phyloP scores from a whole-genome alignment of 2,329 filamentous ascomycete genomes.

The Stagonosporopsis rhizophila region DNA sequence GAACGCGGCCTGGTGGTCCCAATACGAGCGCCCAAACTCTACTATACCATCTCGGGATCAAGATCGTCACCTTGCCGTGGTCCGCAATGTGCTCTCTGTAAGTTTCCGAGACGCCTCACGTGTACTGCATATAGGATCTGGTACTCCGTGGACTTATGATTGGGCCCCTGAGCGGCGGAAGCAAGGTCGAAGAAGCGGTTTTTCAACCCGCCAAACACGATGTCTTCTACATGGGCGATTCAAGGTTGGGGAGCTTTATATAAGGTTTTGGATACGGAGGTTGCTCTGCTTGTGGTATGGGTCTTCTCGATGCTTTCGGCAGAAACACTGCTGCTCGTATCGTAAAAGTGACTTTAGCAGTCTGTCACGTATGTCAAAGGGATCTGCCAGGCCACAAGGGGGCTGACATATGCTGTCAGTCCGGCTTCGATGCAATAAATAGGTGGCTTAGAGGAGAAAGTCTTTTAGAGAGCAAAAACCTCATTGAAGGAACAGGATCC shows the following conservation, averaged over 20 bases:
- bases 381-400: not conserved
- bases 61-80: no score
- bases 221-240: not conserved
- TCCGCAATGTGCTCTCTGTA: not conserved
- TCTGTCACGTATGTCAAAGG: not conserved
- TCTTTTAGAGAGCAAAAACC: not conserved
- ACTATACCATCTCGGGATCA: not conserved
- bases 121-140: not conserved
- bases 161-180: not conserved
- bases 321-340: not conserved
- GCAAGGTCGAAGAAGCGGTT: not conserved
- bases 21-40: not conserved
- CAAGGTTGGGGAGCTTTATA: not conserved
- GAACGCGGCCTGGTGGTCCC: not conserved
- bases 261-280: not conserved
- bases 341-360: not conserved
- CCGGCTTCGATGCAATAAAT: not conserved
- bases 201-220: not conserved
- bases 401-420: not conserved
- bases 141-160: not conserved
- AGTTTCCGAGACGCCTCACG: not conserved
- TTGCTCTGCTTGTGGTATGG: not conserved
- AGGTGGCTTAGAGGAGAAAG: no score
- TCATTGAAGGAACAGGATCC: not conserved
- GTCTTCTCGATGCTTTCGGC: conserved; percentile 1